Conservation (phyloP, 805 yeast genomes). For the Blastobotrys americana region DNA sequence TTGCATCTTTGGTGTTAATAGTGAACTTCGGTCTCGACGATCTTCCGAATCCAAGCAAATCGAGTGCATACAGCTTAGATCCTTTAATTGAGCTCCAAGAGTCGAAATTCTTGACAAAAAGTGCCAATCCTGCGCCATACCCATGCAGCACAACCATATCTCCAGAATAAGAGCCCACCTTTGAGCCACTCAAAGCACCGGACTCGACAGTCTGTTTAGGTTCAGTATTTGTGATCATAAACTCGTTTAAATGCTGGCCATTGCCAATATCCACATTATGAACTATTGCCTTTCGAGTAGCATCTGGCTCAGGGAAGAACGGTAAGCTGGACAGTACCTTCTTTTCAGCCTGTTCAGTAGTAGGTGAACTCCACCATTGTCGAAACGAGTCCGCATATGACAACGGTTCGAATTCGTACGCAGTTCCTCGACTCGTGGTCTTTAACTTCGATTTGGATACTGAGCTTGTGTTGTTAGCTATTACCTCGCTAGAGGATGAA, state of each 20-base stretch:
- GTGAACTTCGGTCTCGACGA: conserved; percentile 62
- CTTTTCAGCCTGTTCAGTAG: conserved; percentile 35
- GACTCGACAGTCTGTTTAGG: conserved; percentile 35
- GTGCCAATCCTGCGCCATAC: conserved; percentile 85
- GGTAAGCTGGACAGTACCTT: conserved; percentile 53
- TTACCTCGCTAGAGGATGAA: too few species aligned
- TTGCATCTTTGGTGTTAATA: conserved; percentile 22
- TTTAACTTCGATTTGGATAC: not conserved
- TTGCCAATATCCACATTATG: conserved; percentile 43
- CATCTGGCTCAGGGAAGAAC: conserved; percentile 32
- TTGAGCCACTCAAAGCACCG: too few species aligned
- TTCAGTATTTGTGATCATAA: conserved; percentile 38
- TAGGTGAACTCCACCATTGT: conserved; percentile 38
- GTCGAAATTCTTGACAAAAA: conserved; percentile 65
- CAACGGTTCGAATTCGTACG: conserved; percentile 1
- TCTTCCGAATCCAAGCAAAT: conserved; percentile 84
- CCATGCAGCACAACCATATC: conserved; percentile 80
- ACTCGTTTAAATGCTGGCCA: conserved; percentile 62
- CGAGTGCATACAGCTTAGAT: conserved; percentile 81
- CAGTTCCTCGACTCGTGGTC: not conserved
- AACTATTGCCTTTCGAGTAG: conserved; percentile 30
- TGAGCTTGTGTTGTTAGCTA: too few species aligned
- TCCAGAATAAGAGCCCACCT: too few species aligned
- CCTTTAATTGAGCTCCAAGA: conserved; percentile 33
- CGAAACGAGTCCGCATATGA: conserved; percentile 27